Evolutionary conservation across 345 rosid genomes (phyloP), one percentile per base, ranked within the genome.

Genomic region (Cardiospermum halicacabum): DNA sequence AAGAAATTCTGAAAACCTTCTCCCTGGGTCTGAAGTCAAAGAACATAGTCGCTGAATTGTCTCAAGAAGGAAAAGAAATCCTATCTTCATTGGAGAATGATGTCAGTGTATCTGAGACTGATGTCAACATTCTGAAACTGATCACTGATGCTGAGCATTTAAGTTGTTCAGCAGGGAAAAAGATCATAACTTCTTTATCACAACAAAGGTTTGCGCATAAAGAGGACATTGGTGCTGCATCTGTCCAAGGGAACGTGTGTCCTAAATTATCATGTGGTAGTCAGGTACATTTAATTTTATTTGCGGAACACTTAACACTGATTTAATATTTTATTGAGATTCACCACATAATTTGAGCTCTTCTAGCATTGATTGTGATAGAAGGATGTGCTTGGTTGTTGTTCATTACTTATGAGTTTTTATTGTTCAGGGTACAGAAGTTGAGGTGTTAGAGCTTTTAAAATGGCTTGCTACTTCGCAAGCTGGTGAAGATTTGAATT

Each of bases 381-480:
- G 51, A 47, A 16, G 47, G 47, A 18, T 40, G 34, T 59, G 60
- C 62, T 47, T 9, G 45, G n/a, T 64, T 13, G 3, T 47, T 59
- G 26, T 19, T 21, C 15, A 16, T 37, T 32, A 50, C 27, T 43
- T 45, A 34, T 71, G 43, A 31, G 40, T 26, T 70, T 30, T 18
- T 72, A 11, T 64, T 66, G 54, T 69, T 56, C 79, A 84, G 91
- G 80, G 70, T 64, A 60, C 75, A 72, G 97, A 84, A 73, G 62
- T 66, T 19, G 99, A 94, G 84, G 91, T 88, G 58, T 75, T 90
- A 67, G 83, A 68, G 39, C 89, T 94, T 69, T 77, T 91, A 59
- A 88, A 78, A 77, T 94, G 99, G 99, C 83, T 94, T 69, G 95
- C 97, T 62, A 76, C 87, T 75, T 82, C 95, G 49, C 97, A 94